Conservation (phyloP, 2,329 filamentous ascomycete genomes). For the Sordariomycetes sp. region DNA sequence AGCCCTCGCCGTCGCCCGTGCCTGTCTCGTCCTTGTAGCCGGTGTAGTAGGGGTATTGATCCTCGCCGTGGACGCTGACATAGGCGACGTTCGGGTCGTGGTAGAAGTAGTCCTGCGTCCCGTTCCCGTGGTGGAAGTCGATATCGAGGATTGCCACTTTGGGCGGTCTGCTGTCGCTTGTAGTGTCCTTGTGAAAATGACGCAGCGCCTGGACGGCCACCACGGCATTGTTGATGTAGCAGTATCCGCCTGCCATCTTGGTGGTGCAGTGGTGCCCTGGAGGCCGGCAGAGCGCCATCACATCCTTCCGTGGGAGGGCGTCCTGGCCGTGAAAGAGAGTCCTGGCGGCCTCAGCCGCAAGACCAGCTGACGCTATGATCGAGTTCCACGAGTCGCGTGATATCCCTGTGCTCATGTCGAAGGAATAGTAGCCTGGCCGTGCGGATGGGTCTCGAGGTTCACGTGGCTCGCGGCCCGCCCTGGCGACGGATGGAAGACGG, state of each 20-base stretch:
- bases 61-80: conserved; percentile 19
- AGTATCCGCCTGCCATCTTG: conserved; percentile 14
- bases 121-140: conserved; percentile 18
- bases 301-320: conserved; percentile 1
- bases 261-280: conserved; percentile 16
- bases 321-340: not conserved
- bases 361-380: conserved; percentile 11
- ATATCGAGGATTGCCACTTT: conserved; percentile 14
- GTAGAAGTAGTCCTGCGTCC: conserved; percentile 18
- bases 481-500: conserved; percentile 4
- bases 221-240: conserved; percentile 16
- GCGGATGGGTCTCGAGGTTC: conserved; percentile 11
- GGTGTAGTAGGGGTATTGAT: conserved; percentile 20
- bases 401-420: conserved; percentile 14
- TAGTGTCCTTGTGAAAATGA: conserved; percentile 1
- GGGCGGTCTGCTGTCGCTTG: not conserved
- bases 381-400: conserved; percentile 10
- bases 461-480: not conserved
- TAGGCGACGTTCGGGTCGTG: conserved; percentile 16
- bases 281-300: conserved; percentile 13
- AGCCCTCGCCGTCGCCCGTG: conserved; percentile 8
- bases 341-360: conserved; percentile 10
- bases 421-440: conserved; percentile 12
- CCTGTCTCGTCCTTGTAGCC: conserved; percentile 11
- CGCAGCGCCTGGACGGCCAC: conserved; percentile 12